phyloP scores from a whole-genome alignment of 441 rosid species.

The Gossypium gossypioides region DNA sequence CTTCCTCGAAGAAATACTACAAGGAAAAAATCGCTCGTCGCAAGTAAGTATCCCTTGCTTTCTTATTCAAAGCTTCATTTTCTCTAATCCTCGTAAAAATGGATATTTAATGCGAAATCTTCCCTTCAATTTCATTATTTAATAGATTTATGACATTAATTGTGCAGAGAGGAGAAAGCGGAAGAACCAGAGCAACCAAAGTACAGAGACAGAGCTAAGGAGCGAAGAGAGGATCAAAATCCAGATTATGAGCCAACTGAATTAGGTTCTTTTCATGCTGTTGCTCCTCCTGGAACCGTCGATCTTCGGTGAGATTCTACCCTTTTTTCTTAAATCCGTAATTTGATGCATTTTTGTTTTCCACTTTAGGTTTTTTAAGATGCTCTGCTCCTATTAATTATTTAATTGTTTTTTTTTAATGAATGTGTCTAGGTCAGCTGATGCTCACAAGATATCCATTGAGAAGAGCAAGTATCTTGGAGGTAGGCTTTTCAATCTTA shows the following conservation, averaged over 20 bases:
- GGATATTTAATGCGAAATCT: background rate
- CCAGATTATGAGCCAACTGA: constrained; percentile 84
- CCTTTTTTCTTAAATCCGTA: background rate
- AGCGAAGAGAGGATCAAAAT: constrained; percentile 90
- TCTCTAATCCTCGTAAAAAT: background rate
- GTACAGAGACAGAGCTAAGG: constrained; percentile 92
- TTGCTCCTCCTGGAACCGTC: constrained; percentile 85
- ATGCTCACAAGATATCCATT: constrained; percentile 70
- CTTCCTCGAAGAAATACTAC: constrained; percentile 60
- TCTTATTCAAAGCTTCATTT: background rate
- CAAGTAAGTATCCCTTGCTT: constrained; percentile 33
- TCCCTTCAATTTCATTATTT: no score
- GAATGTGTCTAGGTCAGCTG: constrained; percentile 43
- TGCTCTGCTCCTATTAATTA: background rate
- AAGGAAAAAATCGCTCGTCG: constrained; percentile 86
- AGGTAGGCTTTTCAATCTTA: constrained; percentile 33
- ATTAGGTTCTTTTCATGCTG: constrained; percentile 83
- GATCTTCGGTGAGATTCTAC: constrained; percentile 37
- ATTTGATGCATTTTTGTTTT: background rate
- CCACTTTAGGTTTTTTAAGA: background rate
- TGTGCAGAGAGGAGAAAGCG: constrained; percentile 69
- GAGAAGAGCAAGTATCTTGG: constrained; percentile 99
- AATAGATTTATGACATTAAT: background rate
- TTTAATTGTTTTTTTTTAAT: background rate
- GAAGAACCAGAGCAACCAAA: constrained; percentile 69